Percentiles rank a stretch among this genome's conserved stretches.
Conservation (phyloP, 306 rosid genomes). For the Rosa multiflora region DNA sequence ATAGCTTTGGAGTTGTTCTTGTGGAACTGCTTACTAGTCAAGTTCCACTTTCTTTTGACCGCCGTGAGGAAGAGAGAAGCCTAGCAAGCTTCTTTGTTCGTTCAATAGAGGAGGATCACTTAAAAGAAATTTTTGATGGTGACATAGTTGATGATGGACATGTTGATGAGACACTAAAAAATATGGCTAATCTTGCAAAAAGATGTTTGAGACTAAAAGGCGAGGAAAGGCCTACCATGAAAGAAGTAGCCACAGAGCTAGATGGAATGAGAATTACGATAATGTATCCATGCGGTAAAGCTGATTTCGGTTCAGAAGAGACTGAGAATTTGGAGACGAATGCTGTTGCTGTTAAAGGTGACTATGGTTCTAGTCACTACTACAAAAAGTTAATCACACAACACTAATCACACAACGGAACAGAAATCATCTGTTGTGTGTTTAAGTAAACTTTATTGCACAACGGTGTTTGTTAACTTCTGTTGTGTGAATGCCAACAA, state of each 20-base stretch:
- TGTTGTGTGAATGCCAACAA: no score
- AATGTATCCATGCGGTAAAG: background rate
- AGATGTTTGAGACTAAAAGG: conserved; percentile 23
- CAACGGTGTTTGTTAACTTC: no score
- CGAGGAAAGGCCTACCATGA: conserved; percentile 7
- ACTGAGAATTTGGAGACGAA: no score
- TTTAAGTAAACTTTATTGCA: no score
- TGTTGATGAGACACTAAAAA: background rate
- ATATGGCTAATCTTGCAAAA: background rate
- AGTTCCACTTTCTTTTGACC: background rate
- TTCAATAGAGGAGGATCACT: background rate
- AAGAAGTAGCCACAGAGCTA: conserved; percentile 20
- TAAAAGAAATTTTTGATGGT: conserved; percentile 1
- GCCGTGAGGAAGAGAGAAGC: background rate
- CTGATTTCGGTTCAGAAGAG: background rate
- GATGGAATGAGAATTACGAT: conserved; percentile 7
- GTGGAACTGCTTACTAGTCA: conserved; percentile 30
- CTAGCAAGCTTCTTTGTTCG: background rate
- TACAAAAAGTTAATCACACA: no score
- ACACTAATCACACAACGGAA: no score
- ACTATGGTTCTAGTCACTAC: background rate
- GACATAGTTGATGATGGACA: background rate
- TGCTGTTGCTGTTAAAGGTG: background rate
- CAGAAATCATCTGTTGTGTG: no score
- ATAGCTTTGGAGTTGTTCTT: conserved; percentile 30